phyloP scores from a whole-genome alignment of 2,329 filamentous ascomycete genomes.

The Leptographium flavum region DNA sequence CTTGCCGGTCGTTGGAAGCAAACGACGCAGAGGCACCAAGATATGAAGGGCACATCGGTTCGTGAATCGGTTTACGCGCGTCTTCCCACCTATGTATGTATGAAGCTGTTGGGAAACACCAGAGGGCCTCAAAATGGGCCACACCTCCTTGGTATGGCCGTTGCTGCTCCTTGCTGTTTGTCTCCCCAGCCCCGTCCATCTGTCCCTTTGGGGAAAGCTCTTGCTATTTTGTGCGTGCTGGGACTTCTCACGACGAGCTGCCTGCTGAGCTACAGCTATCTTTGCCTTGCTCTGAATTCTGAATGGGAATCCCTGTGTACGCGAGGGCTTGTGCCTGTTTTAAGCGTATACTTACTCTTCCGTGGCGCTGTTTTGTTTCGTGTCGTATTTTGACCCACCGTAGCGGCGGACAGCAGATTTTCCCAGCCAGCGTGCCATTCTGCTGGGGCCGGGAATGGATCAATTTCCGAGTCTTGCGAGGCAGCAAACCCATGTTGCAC shows the following conservation, averaged over 20 bases:
- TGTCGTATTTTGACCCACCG: background rate
- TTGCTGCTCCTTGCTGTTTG: background rate
- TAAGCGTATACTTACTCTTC: too few species aligned
- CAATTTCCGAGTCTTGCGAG: too few species aligned
- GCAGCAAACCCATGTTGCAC: too few species aligned
- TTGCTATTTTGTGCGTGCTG: background rate
- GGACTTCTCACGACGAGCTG: background rate
- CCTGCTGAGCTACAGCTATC: too few species aligned
- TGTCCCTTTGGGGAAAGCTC: background rate
- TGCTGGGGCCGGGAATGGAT: background rate
- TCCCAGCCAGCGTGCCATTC: too few species aligned
- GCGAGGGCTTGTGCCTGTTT: background rate
- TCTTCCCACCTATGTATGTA: background rate
- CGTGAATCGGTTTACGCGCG: too few species aligned
- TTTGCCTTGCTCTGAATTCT: background rate
- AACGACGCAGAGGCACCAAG: too few species aligned
- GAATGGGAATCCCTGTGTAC: too few species aligned
- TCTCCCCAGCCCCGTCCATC: background rate
- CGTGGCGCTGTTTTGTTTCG: background rate
- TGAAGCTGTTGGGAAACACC: constrained; percentile 2
- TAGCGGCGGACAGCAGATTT: background rate
- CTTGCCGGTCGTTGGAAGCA: too few species aligned
- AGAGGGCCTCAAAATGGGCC: background rate
- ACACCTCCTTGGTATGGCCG: background rate
- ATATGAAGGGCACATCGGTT: too few species aligned